These are phyloP conservation scores for Amauroascus niger DNA, from an alignment of 2,329 filamentous ascomycete genomes.

Conservation along the genomic window DNA sequence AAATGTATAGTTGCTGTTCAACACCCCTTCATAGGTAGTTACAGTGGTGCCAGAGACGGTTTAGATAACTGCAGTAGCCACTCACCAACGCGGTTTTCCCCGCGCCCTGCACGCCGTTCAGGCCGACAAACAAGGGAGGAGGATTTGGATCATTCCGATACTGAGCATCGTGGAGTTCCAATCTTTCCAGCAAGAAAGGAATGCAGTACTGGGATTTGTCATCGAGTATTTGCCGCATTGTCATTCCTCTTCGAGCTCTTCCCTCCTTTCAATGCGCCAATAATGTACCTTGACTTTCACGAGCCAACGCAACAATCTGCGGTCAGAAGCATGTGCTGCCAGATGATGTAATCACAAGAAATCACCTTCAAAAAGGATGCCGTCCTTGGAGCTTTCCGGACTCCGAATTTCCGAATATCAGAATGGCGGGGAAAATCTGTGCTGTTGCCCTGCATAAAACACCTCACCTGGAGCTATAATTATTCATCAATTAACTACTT, in stretches of 20 bases:
- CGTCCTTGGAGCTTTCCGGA: too few species aligned
- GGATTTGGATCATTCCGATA: constrained; percentile 28
- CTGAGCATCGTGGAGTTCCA: constrained; percentile 44
- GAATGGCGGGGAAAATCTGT: too few species aligned
- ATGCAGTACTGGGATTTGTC: constrained; percentile 71
- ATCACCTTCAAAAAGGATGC: too few species aligned
- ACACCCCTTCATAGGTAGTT: too few species aligned
- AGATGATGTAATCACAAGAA: neutral
- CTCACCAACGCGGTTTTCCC: constrained; percentile 80
- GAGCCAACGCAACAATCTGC: neutral
- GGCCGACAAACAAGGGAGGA: constrained; percentile 70
- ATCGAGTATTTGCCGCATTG: constrained; percentile 49
- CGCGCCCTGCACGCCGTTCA: constrained; percentile 85
- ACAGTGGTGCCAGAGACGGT: neutral
- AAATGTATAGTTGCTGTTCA: neutral
- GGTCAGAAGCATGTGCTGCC: neutral
- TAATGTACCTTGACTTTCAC: neutral
- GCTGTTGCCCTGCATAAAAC: too few species aligned
- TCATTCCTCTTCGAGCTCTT: constrained; percentile 3
- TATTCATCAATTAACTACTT: too few species aligned
- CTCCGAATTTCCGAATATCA: too few species aligned
- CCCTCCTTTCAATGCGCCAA: neutral
- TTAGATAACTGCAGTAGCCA: too few species aligned
- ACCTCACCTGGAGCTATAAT: too few species aligned
- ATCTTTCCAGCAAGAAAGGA: constrained; percentile 60